These are phyloP conservation scores for Solanum medicagineum DNA, from an alignment of 257 asterid species.

Conservation along the genomic window DNA sequence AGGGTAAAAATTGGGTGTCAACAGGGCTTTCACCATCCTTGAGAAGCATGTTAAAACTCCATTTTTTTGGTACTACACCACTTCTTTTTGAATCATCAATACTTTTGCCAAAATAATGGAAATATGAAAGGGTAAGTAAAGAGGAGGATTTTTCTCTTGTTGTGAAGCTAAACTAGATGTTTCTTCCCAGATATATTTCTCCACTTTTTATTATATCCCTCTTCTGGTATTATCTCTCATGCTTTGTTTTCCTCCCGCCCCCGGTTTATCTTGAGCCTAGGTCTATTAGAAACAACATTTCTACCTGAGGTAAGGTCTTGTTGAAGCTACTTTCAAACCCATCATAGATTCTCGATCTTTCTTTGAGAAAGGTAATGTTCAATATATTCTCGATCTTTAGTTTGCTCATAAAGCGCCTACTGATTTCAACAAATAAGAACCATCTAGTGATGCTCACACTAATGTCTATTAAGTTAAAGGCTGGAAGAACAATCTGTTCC, in stretches of 20 bases:
- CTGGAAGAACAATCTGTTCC: not conserved
- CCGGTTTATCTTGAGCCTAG: not conserved
- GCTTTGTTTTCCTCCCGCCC: not conserved
- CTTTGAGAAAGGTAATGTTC: no score
- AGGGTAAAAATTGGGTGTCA: no score
- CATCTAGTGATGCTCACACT: not conserved
- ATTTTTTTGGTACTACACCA: not conserved
- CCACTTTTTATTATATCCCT: not conserved
- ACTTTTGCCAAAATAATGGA: not conserved
- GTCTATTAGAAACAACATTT: not conserved
- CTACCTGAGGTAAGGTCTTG: not conserved
- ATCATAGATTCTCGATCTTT: not conserved
- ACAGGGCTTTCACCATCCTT: not conserved
- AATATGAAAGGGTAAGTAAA: not conserved
- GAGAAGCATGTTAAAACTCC: not conserved
- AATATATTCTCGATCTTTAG: not conserved
- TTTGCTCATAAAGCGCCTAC: not conserved
- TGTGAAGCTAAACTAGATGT: not conserved
- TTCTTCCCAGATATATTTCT: not conserved
- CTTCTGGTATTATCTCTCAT: not conserved
- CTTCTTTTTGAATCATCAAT: not conserved
- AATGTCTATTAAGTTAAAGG: not conserved
- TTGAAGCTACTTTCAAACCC: not conserved
- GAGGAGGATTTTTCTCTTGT: not conserved
- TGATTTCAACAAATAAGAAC: not conserved